Base-by-base conservation (phyloP, 2,329 filamentous ascomycete genomes). In the Monosporascus sp. region DNA sequence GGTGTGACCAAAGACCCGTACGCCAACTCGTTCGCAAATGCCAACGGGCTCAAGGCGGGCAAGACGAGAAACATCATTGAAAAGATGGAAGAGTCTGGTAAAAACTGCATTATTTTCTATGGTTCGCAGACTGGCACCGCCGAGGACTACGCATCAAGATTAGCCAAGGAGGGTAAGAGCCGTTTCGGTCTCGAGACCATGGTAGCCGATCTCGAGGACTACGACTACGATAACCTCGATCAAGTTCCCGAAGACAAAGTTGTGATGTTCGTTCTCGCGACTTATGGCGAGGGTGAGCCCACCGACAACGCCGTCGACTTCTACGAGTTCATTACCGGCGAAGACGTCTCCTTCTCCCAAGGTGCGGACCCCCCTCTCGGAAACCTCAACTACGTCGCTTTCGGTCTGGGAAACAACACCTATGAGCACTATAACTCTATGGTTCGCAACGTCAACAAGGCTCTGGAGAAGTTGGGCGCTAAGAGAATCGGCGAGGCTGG, bases 391-490 rank as follows among this genome's bases (percentile, higher is more conserved):
- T 99, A 92, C 69, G 91, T 99, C 66, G 83, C 91, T 53, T 99
- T 99, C 66, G 94, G 94, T 66, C 85, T 99, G 40, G 94, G 94
- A 62, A 99, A 99, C 80, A 99, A 97, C 79, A 97, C 94, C 27
- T 99, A 99, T 71, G 94, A 99, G 71, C 94, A 99, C 79, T 99
- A 97, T 81, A 99, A 99, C 77, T 88, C 88, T 50, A 96, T 99
- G 91, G 92, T 99, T 56, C 91, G 93, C 71, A 90, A 93, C 59
- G 87, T 97, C 54, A 85, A 94, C 74, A 85, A 88, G 70, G 86
- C 85, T 57, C 77, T 99, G 55, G 80, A 85, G 66, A 93, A 89
- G 66, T 80, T 96, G 20, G 94, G 94, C 56, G 94, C 89, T 14
- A 81, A 85, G 67, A 83, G 91, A 61, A 90, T 99, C 62, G 92